Conservation (phyloP, 2,329 filamentous ascomycete species). For the Escovopsis sp. region DNA sequence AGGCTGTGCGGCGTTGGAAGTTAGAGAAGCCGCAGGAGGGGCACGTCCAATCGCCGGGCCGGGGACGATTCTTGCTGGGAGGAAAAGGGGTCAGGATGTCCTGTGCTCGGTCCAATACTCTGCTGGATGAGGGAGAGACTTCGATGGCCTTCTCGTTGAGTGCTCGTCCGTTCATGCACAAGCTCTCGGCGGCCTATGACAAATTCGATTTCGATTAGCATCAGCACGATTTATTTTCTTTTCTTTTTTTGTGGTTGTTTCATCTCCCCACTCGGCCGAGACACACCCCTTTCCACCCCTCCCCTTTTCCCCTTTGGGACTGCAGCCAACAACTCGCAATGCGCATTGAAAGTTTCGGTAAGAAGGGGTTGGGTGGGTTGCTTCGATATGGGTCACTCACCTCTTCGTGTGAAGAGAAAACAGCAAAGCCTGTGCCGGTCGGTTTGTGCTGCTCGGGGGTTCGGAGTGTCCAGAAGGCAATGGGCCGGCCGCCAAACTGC, state of each 20-base stretch:
- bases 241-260: no score
- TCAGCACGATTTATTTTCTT: no score
- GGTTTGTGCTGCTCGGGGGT: conserved; percentile 99
- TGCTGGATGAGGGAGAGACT: conserved; percentile 92
- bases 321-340: no score
- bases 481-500: conserved; percentile 91
- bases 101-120: conserved; percentile 85
- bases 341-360: neutral
- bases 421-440: conserved; percentile 94
- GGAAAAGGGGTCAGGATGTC: conserved; percentile 96
- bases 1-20: conserved; percentile 95
- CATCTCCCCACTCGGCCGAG: no score
- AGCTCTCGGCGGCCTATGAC: conserved; percentile 74
- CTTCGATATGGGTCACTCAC: conserved; percentile 36
- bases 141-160: conserved; percentile 98
- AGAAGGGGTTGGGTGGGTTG: no score
- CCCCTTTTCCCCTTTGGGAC: no score
- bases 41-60: conserved; percentile 97
- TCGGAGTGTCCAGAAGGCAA: conserved; percentile 96
- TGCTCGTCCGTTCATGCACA: conserved; percentile 98
- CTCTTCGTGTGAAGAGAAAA: conserved; percentile 98
- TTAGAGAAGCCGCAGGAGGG: conserved; percentile 98
- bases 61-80: conserved; percentile 93
- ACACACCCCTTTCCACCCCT: no score
- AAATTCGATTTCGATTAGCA: conserved; percentile 1